Evolutionary conservation across 129 eudicot genomes (phyloP), one percentile per base, ranked within the genome.

Genomic region (Gnaphalium uliginosum): DNA sequence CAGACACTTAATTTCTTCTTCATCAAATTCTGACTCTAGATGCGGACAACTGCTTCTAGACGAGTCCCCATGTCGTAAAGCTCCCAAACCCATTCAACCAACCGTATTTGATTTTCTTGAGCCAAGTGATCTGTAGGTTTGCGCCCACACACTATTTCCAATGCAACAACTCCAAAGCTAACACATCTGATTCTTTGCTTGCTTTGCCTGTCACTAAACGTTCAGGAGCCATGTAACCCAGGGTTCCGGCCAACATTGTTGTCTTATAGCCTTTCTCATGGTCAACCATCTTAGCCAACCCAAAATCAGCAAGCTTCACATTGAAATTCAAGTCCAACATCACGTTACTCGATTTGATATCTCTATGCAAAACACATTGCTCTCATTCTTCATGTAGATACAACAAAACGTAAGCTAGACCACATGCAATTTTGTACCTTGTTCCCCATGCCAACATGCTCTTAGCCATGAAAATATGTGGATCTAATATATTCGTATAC

Each of bases 311-410:
- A 26, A 80, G 75, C 66, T 79, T 72, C 0, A 78, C 78, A 3
- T 64, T 72, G 48, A 72, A 79, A 39, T 37, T 71, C 3, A 78
- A 66, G 18, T 73, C 83, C 62, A 80, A 22, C 83, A 80, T 80
- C 14, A 80, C 51, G 9, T 80, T 80, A 57, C 83, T 80, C 0
- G 83, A 59, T 58, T 81, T 81, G 13, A 81, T 74, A 32, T 81
- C 85, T 46, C 85, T 76, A 57, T 77, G 85, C 69, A 82, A 60
- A 50, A 85, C 83, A 35, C 85, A 85, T 54, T 78, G 68, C 50
- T 74, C 78, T 83, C 86, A 77, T 24, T 59, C 32, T 10, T 59
- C 33, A 59, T 59, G 88, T 43, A 85, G 63, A 73, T 81, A 81
- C 2, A 76, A 56, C 80, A 83, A 73, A 2, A 78, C 86, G 2